These are phyloP conservation scores for Apophysomyces variabilis DNA, from an alignment of 371 early-diverging fungal genomes.

Conservation along the genomic window DNA sequence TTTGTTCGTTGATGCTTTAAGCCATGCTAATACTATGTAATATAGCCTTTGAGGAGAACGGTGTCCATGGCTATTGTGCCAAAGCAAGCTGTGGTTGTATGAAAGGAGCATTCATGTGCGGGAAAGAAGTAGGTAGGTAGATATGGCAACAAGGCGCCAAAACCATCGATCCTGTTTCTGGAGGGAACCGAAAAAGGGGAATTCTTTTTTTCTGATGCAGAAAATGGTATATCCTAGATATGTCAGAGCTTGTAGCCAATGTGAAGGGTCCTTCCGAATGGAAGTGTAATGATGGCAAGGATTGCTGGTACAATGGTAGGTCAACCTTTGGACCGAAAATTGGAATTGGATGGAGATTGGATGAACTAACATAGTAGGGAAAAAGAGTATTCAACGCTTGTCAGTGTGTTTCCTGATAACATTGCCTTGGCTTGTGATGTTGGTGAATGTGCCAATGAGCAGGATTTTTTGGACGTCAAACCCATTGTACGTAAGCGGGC, in stretches of 20 bases:
- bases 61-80: constrained; percentile 51
- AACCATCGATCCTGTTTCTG: too few relatives aligned
- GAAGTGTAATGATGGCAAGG: constrained; percentile 55
- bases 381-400: constrained; percentile 57
- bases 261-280: constrained; percentile 54
- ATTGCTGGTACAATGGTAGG: constrained; percentile 61
- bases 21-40: not conserved
- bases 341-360: not conserved
- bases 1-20: constrained; percentile 9
- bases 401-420: constrained; percentile 60
- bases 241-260: constrained; percentile 50
- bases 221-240: constrained; percentile 39
- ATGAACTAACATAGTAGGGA: not conserved
- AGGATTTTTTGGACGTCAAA: constrained; percentile 43
- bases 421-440: constrained; percentile 57
- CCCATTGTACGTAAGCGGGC: constrained; percentile 37
- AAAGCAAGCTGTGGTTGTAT: constrained; percentile 58
- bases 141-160: not conserved
- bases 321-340: not conserved
- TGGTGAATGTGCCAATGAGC: constrained; percentile 65
- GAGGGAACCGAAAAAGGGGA: not conserved
- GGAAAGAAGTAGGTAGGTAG: constrained; percentile 54
- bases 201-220: too few relatives aligned
- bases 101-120: constrained; percentile 64
- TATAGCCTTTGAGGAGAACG: constrained; percentile 30